These are phyloP conservation scores for Calophaca sinica DNA, from an alignment of 306 rosid genomes.

Conservation along the genomic window DNA sequence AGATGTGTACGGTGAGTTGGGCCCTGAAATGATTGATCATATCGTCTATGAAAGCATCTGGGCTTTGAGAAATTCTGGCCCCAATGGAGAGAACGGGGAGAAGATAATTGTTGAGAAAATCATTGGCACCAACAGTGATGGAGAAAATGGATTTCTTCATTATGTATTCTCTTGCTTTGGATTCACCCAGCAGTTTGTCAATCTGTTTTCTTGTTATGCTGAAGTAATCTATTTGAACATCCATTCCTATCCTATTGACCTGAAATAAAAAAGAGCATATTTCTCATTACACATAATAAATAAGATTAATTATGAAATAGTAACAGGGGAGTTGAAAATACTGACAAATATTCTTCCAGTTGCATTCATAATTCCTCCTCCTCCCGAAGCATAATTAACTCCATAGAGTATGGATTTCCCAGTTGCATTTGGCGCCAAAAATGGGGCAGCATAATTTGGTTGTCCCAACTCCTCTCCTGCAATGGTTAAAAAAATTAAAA, in stretches of 20 bases:
- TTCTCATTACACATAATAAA: not conserved
- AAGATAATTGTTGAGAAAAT: constrained; percentile 87
- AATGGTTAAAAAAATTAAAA: not conserved
- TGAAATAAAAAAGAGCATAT: constrained; percentile 32
- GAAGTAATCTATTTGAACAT: constrained; percentile 85
- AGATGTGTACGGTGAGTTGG: constrained; percentile 71
- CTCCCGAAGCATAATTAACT: constrained; percentile 97
- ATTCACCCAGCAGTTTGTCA: constrained; percentile 67
- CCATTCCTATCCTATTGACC: constrained; percentile 94
- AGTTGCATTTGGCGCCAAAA: constrained; percentile 75
- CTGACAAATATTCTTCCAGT: constrained; percentile 96
- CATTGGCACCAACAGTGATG: constrained; percentile 81
- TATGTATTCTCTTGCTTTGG: constrained; percentile 68
- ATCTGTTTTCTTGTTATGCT: constrained; percentile 76
- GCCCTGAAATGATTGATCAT: constrained; percentile 71
- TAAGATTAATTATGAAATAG: not conserved
- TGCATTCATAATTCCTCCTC: constrained; percentile 93
- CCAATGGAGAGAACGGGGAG: constrained; percentile 89
- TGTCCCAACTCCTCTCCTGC: constrained; percentile 88
- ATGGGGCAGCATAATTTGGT: constrained; percentile 78
- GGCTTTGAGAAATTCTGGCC: constrained; percentile 80
- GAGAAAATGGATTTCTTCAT: constrained; percentile 77
- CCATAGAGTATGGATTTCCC: constrained; percentile 74
- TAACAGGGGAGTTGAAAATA: not conserved
- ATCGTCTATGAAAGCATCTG: constrained; percentile 77